phyloP scores from a whole-genome alignment of 768 basidiomycete genomes.

The Scleroderma bovista region DNA sequence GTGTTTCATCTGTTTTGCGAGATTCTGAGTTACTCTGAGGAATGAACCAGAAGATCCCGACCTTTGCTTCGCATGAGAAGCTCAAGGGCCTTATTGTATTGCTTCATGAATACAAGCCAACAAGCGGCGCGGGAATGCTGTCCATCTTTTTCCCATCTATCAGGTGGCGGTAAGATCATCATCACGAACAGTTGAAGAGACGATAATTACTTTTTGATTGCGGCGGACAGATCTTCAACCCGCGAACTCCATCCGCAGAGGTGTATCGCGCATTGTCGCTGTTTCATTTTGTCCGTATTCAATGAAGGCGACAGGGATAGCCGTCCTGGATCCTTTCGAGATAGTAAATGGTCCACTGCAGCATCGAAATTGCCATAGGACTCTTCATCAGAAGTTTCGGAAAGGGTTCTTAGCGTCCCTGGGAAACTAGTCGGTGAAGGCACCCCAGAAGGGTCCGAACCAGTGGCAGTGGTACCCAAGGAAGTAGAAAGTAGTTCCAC shows the following conservation, averaged over 20 bases:
- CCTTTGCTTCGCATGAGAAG: conserved; percentile 79
- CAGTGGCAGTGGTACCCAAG: conserved; percentile 8
- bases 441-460: conserved; percentile 9
- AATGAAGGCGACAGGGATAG: conserved; percentile 52
- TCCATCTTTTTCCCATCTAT: conserved; percentile 73
- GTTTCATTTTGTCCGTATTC: conserved; percentile 48
- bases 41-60: conserved; percentile 17
- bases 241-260: conserved; percentile 72
- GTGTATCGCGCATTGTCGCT: conserved; percentile 65
- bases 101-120: conserved; percentile 76
- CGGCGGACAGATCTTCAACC: conserved; percentile 56
- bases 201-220: conserved; percentile 43
- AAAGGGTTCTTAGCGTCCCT: conserved; percentile 10
- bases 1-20: conserved; percentile 55
- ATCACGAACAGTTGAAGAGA: conserved; percentile 5
- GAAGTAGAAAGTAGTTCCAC: conserved; percentile 8
- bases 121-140: conserved; percentile 72
- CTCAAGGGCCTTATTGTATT: conserved; percentile 56
- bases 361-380: conserved; percentile 46
- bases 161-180: neutral
- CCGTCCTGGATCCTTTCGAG: conserved; percentile 34
- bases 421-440: neutral
- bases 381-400: conserved; percentile 38
- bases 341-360: conserved; percentile 41
- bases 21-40: conserved; percentile 3